phyloP scores from a whole-genome alignment of 352 stramenopile genomes.

The Pythium graminicola region DNA sequence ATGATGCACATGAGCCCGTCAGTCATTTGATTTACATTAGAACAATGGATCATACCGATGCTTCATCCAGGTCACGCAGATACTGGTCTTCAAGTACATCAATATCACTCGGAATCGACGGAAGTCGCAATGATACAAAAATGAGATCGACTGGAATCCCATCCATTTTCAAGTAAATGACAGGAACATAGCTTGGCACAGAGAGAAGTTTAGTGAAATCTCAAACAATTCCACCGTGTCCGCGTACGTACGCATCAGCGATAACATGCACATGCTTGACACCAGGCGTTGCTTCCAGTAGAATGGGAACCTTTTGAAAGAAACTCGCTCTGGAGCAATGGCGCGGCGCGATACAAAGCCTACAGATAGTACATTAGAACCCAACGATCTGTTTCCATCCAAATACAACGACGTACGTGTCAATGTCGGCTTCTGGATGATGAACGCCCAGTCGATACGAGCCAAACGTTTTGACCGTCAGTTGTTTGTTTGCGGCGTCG shows the following conservation, averaged over 20 bases:
- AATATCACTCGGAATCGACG: conserved; percentile 52
- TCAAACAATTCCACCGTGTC: not conserved
- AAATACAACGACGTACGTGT: conserved; percentile 39
- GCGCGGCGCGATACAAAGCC: conserved; percentile 73
- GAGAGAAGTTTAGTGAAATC: not conserved
- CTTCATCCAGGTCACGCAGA: conserved; percentile 88
- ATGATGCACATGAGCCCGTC: not conserved
- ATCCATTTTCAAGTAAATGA: conserved; percentile 93
- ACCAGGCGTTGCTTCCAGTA: conserved; percentile 61
- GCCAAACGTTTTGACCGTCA: conserved; percentile 89
- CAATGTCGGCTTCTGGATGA: conserved; percentile 79
- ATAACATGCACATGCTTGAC: conserved; percentile 80
- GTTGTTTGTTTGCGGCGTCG: conserved; percentile 27
- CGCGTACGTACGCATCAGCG: conserved; percentile 76
- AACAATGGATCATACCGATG: conserved; percentile 29
- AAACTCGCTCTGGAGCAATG: conserved; percentile 83
- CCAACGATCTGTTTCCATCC: not conserved
- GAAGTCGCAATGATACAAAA: conserved; percentile 79
- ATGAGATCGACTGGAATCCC: conserved; percentile 91
- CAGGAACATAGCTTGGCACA: conserved; percentile 66
- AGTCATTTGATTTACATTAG: not conserved
- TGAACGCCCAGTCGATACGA: conserved; percentile 86
- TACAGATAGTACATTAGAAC: conserved; percentile 26
- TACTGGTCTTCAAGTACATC: conserved; percentile 77
- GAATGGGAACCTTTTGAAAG: conserved; percentile 77